Conservation (phyloP, 176 grass and related monocot species). For the Pontederia crassipes region DNA sequence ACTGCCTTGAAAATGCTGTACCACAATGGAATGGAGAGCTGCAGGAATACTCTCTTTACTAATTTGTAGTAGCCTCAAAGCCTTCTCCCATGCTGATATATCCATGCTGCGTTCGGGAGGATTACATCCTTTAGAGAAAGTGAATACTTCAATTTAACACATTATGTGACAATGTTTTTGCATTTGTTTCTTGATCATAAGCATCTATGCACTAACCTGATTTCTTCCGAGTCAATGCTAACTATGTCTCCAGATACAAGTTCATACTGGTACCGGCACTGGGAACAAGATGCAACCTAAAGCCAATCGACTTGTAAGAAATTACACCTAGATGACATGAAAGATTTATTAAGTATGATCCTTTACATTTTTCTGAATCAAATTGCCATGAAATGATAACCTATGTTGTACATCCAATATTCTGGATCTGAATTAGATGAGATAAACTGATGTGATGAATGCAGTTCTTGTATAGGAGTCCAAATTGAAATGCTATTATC, state of each 20-base stretch:
- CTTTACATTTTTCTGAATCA: no score
- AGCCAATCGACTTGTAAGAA: neutral
- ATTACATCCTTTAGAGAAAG: constrained; percentile 97
- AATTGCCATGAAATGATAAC: no score
- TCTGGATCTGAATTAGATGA: no score
- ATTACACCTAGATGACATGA: no score
- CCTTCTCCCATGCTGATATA: constrained; percentile 75
- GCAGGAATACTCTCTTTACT: constrained; percentile 75
- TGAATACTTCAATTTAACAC: constrained; percentile 65
- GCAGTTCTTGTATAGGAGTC: no score
- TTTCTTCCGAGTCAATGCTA: constrained; percentile 83
- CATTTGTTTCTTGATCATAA: constrained; percentile 4
- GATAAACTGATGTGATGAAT: no score
- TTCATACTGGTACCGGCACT: constrained; percentile 85
- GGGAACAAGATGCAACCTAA: constrained; percentile 90
- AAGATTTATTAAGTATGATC: no score
- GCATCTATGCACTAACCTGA: constrained; percentile 46
- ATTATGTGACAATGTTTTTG: constrained; percentile 43
- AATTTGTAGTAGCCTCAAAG: constrained; percentile 76
- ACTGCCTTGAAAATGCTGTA: constrained; percentile 27
- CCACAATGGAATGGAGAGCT: constrained; percentile 92
- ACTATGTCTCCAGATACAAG: constrained; percentile 80
- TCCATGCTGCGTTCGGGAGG: constrained; percentile 98
- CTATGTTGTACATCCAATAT: no score
- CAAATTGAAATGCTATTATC: no score